A percentile compares a stretch with the other conserved stretches of the same genome.
Evolutionary conservation across 495 filamentous ascomycete species (phyloP).

Genomic region (Collariella sp.): DNA sequence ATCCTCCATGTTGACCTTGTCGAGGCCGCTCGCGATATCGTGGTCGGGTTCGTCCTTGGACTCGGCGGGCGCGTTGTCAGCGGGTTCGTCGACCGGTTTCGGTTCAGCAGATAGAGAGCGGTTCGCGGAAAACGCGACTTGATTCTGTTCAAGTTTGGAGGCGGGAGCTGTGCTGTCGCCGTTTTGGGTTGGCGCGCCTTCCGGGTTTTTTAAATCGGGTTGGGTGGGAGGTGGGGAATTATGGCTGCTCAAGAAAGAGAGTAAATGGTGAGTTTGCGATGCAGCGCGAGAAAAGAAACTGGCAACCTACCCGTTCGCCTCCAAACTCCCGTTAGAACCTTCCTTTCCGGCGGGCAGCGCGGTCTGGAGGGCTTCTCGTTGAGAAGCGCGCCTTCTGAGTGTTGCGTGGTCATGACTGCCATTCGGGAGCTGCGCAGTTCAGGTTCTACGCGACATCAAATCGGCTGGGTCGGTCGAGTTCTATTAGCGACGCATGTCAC

Average conservation of each 20-base stretch:
- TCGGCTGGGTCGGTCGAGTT: background rate
- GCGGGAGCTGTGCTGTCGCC: background rate
- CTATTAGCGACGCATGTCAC: conserved; percentile 14
- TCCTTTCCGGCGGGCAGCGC: conserved; percentile 38
- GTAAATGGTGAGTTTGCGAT: background rate
- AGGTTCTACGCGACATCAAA: conserved; percentile 29
- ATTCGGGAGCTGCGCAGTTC: conserved; percentile 28
- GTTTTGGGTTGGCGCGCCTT: background rate
- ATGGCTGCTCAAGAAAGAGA: conserved; percentile 10
- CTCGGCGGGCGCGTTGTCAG: background rate
- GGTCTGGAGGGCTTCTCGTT: conserved; percentile 44
- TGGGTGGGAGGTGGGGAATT: conserved; percentile 1
- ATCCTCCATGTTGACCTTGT: conserved; percentile 10
- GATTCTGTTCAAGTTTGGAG: conserved; percentile 8
- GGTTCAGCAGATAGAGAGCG: conserved; percentile 1
- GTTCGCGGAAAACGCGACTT: conserved; percentile 23
- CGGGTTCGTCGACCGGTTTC: background rate
- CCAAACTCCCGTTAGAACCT: conserved; percentile 17
- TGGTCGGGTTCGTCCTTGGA: conserved; percentile 11
- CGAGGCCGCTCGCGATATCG: conserved; percentile 10
- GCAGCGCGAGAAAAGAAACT: background rate
- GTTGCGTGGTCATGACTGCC: conserved; percentile 49
- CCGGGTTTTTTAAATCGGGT: background rate
- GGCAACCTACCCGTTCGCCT: conserved; percentile 27
- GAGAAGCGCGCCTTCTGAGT: conserved; percentile 36